Evolutionary conservation across 805 yeast genomes (phyloP).

Genomic region (Starmerella vaccinii): DNA sequence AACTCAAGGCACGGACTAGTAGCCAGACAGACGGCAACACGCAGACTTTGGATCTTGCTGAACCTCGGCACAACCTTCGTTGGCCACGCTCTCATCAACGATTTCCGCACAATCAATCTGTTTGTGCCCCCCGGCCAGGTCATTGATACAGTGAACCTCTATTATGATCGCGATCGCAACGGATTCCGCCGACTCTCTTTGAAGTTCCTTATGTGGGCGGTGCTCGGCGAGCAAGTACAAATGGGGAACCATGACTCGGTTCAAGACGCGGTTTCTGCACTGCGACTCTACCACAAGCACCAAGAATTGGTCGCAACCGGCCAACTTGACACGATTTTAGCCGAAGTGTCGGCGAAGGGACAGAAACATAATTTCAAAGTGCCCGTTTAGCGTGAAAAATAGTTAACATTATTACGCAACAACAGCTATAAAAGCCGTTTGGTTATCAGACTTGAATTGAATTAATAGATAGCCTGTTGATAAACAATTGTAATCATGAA

Average conservation of each 20-base stretch:
- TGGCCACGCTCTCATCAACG: conserved; percentile 88
- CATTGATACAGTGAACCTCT: conserved; percentile 77
- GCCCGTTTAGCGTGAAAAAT: too few relatives aligned
- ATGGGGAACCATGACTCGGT: conserved; percentile 93
- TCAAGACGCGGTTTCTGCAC: conserved; percentile 87
- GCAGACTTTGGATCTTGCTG: conserved; percentile 80
- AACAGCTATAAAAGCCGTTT: too few relatives aligned
- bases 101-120: conserved; percentile 85
- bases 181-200: conserved; percentile 66
- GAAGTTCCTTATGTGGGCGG: conserved; percentile 73
- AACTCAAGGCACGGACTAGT: conserved; percentile 61
- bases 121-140: conserved; percentile 80
- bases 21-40: conserved; percentile 68
- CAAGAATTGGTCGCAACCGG: conserved; percentile 50
- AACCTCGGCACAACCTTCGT: conserved; percentile 86
- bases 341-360: conserved; percentile 48
- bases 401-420: too few relatives aligned
- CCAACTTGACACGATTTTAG: conserved; percentile 50
- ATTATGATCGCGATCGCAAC: conserved; percentile 53
- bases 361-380: conserved; percentile 30
- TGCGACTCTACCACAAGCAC: conserved; percentile 63
- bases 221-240: conserved; percentile 69
- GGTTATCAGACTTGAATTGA: too few relatives aligned
- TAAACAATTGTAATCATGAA: neutral
- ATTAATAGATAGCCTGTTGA: too few relatives aligned